Base-by-base conservation (phyloP, 1,284 basidiomycete genomes). In the Chalciporus sp. region DNA sequence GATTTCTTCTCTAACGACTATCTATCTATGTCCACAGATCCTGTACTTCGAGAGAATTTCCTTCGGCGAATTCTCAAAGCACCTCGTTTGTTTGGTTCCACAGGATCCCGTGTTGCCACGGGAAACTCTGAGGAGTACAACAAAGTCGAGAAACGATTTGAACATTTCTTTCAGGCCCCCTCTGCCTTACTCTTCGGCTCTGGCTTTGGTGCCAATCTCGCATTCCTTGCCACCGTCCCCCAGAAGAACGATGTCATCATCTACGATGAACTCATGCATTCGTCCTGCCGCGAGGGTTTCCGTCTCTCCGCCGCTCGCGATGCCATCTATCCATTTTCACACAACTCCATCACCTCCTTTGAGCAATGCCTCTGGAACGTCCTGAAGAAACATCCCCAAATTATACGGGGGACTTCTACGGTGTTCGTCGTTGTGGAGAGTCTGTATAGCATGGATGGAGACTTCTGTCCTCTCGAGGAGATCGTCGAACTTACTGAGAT, bases 371-470 rank as follows among this genome's bases (percentile, higher is more conserved):
- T 78, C 26, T 65, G 69, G 20, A 28, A 53, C 28, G 58, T 72
- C 37, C 56, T 75, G 2, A 46, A 52, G 35, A 49, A 59, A 11
- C 56, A 66, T 35, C 61, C 58, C 5, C 43, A 53, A 3, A 54
- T 72, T 12, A 48, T 47, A 17, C 55, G 52, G 8, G 61, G 67
- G 2, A 61, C 64, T 14, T 69, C 70, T 35, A 77, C 75, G 20
- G 68, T 78, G 14, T 74, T 80, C 58, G 52, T 87, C 35, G 77
- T 80, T 0, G 65, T 86, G 23, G 85, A 87, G 67, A 76, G 76
- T 29, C 71, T 86, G 17, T 86, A 87, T 67, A 82, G 80, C 48
- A 86, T 86, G 83, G 83, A 86, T 55, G 85, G 85, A 4, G 83
- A 85, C 59, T 72, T 84, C 33, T 76, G 76, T 17, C 82, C 82